Base-by-base conservation (phyloP, 345 rosid species). In the Chamaenerion angustifolium region DNA sequence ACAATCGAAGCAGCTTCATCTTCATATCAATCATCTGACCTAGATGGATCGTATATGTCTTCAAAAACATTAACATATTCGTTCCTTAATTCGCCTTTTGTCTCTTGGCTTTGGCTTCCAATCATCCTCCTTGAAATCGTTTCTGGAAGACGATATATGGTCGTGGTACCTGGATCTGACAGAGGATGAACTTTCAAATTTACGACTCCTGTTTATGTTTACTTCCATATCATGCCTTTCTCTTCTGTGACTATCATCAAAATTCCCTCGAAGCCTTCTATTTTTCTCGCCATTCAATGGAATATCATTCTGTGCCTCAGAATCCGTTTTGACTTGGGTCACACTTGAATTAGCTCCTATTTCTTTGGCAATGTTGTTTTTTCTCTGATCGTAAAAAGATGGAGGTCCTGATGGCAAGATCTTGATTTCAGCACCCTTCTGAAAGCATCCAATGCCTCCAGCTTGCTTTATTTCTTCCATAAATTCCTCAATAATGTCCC, bases 381-480 rank as follows among this genome's bases (percentile, higher is more conserved):
- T 56, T 49, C n/a, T 15, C 58, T 23, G 27, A 19, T 60, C 57
- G 37, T 31, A 1, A 48, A 58, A 47, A 25, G 51, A 6, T 16
- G 69, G 45, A 25, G 67, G 37, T 31, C 59, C 59, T 44, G 71
- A 64, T 16, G 59, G 57, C 49, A 62, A 47, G 42, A 59, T 56
- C 60, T 52, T 75, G 55, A 62, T 62, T 54, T 58, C 75, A 44
- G 68, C 54, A 55, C 64, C 74, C 56, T 74, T 80, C 54, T 72
- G 90, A 70, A 84, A 78, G 65, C 76, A 76, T 52, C 98, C 95
- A 69, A 92, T 92, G 13, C 93, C 90, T 51, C 96, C 84, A 13
- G 98, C 89, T 71, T 68, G 67, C 70, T 69, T 87, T 51, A 92
- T 74, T 68, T 82, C 95, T 53, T 77, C 85, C 61, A 80, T 87